A percentile compares a stretch with the other conserved stretches of the same genome.
These are phyloP conservation scores for Peniophora sp. DNA, from an alignment of 1,284 basidiomycete genomes.

Conservation along the genomic window DNA sequence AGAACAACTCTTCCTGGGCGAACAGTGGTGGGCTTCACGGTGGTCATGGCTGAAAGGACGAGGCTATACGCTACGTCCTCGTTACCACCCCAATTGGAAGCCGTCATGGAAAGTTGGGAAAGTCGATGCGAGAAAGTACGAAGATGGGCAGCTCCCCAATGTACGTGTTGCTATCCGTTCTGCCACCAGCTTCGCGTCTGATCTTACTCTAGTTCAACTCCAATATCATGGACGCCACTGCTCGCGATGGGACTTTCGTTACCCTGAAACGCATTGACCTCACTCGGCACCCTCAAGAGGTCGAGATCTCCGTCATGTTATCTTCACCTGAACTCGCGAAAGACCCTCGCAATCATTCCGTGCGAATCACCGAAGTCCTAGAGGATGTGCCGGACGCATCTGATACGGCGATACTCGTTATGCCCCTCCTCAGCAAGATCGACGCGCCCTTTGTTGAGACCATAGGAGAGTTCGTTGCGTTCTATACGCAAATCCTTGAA, in stretches of 20 bases:
- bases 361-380: conserved; percentile 15
- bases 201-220: background rate
- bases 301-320: background rate
- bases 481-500: conserved; percentile 25
- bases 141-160: background rate
- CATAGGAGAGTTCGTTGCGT: conserved; percentile 18
- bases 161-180: background rate
- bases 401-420: conserved; percentile 12
- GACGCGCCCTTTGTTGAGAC: conserved; percentile 15
- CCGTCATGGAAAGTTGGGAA: background rate
- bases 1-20: background rate
- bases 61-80: background rate
- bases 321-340: background rate
- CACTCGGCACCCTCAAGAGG: background rate
- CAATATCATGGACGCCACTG: background rate
- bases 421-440: conserved; percentile 15
- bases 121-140: background rate
- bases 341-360: conserved; percentile 29
- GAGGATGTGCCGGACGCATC: conserved; percentile 13
- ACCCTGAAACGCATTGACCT: background rate
- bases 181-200: background rate
- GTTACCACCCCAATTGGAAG: background rate
- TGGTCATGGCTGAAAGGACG: background rate
- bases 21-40: background rate
- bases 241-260: background rate